Conservation (phyloP, 176 grass and related monocot genomes). For the Avena atlantica region DNA sequence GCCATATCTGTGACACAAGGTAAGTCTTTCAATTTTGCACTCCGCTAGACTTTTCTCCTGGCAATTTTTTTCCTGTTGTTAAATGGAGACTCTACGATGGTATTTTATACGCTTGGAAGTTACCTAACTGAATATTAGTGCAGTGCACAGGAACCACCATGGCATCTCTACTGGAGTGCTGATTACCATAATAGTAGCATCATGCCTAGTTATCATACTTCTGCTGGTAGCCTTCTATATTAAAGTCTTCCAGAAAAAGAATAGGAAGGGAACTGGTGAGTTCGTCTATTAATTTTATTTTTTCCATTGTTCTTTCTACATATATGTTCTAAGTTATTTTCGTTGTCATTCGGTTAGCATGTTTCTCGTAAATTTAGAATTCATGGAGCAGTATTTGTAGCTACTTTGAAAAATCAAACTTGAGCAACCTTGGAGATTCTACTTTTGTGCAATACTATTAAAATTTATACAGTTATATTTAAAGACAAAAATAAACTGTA, state of each 20-base stretch:
- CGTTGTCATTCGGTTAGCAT: slow-evolving; percentile 12
- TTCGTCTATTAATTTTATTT: slow-evolving; percentile 31
- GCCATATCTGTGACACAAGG: slow-evolving; percentile 74
- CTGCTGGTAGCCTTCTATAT: slow-evolving; percentile 47
- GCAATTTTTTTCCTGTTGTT: slow-evolving; percentile 1
- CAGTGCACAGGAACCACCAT: slow-evolving; percentile 24
- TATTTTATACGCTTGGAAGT: slow-evolving; percentile 12
- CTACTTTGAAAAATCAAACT: background rate
- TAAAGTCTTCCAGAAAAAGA: slow-evolving; percentile 49
- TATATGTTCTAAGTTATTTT: background rate
- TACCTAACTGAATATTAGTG: slow-evolving; percentile 32
- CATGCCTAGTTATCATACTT: slow-evolving; percentile 49
- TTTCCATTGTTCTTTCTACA: background rate
- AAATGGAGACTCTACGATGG: background rate
- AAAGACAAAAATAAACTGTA: background rate
- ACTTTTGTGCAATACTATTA: background rate
- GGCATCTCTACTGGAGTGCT: slow-evolving; percentile 47
- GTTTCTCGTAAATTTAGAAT: background rate
- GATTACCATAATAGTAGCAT: slow-evolving; percentile 39
- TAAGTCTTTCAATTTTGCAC: slow-evolving; percentile 37
- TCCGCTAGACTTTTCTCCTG: background rate
- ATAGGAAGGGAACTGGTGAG: slow-evolving; percentile 57
- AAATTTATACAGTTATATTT: slow-evolving; percentile 19
- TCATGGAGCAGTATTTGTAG: background rate
- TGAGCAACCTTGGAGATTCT: background rate